Base-by-base conservation (phyloP, 192 early-diverging fungal species). In the Umbelopsis ramanniana region DNA sequence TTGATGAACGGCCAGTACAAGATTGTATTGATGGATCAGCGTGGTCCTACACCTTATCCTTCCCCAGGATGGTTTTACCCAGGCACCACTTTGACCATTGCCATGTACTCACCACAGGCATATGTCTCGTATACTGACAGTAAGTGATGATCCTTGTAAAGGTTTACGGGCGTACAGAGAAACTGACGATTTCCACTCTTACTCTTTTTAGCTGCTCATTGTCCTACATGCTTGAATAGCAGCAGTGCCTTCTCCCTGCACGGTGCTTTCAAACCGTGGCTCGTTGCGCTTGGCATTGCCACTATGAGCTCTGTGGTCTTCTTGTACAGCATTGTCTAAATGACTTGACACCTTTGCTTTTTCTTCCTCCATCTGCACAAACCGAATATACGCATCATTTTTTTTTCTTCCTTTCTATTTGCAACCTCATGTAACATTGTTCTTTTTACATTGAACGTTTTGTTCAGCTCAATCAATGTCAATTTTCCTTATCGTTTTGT, bases 21-120 rank as follows among this genome's bases (percentile, higher is more conserved):
- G n/a, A 74, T 81, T 23, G 69, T 71, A 40, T 24, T 81, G 3
- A 74, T 72, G 24, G 79, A 81, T 68, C 79, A 81, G 52, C 73
- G 79, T 46, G 79, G 79, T 46, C 66, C 70, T 11, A 55, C 68
- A 15, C 75, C 73, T 22, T 33, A 45, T 19, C 40, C 52, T 52
- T 46, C 50, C 33, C 72, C 72, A 46, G 79, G 79, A 17, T 81
- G 76, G 75, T 68, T 77, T 10, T 29, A 43, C 22, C 79, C 79
- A 6, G 37, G 53, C 33, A 68, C 63, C 19, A 48, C 63, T 15
- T 57, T 81, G 26, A 75, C 70, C 4, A 75, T 81, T 63, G 79
- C 72, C 37, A 74, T 81, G 38, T 81, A 81, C 48, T 38, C 45
- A 11, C 60, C 79, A 40, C 67, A 78, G 43, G 21, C 72, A 19